These are phyloP conservation scores for Hypomontagnella submonticulosa DNA, from an alignment of 495 filamentous ascomycete genomes.

Conservation along the genomic window DNA sequence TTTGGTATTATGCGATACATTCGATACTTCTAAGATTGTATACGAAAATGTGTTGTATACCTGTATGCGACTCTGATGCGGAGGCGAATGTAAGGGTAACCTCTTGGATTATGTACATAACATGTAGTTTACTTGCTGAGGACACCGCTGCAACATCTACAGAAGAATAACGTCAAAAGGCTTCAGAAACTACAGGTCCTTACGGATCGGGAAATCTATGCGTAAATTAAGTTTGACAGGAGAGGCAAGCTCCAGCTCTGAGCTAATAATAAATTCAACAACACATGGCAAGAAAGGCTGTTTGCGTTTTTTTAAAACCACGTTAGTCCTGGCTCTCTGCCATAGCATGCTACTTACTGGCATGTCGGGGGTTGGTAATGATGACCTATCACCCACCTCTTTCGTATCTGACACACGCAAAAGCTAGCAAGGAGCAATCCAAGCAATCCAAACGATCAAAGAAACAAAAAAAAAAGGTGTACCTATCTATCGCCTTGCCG, in stretches of 20 bases:
- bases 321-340: not conserved
- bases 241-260: not conserved
- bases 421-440: constrained; percentile 1
- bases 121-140: not conserved
- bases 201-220: constrained; percentile 5
- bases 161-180: not conserved
- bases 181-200: not conserved
- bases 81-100: too few species aligned
- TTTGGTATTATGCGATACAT: too few species aligned
- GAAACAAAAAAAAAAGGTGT: constrained; percentile 4
- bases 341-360: not conserved
- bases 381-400: not conserved
- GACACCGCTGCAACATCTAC: constrained; percentile 10
- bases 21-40: too few species aligned
- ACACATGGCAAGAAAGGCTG: not conserved
- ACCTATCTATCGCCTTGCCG: constrained; percentile 1
- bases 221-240: constrained; percentile 9
- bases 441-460: constrained; percentile 11
- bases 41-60: too few species aligned
- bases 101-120: too few species aligned
- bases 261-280: too few species aligned
- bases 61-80: too few species aligned
- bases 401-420: constrained; percentile 3
- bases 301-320: constrained; percentile 6
- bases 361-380: not conserved